Conservation (phyloP, 345 rosid species). For the Turnera subulata region DNA sequence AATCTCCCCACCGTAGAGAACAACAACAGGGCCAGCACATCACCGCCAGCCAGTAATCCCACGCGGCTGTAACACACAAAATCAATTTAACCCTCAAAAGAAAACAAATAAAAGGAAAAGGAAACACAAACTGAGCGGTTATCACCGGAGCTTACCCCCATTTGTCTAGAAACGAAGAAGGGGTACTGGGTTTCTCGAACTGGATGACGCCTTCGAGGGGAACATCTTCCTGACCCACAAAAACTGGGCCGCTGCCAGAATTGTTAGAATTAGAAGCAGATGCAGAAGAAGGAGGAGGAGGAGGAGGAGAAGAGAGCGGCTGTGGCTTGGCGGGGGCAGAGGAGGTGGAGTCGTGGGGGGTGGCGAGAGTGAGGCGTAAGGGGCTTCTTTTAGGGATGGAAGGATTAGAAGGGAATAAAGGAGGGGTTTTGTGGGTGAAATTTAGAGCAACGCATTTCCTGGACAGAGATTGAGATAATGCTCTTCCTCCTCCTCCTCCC, state of each 20-base stretch:
- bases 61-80: conserved; percentile 46
- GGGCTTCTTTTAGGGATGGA: conserved; percentile 14
- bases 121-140: neutral
- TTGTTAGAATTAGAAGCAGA: conserved; percentile 26
- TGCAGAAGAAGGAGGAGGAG: conserved; percentile 20
- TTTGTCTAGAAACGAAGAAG: conserved; percentile 43
- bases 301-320: neutral
- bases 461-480: conserved; percentile 19
- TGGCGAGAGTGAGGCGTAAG: conserved; percentile 16
- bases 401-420: conserved; percentile 13
- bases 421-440: conserved; percentile 32
- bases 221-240: conserved; percentile 59
- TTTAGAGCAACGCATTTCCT: conserved; percentile 28
- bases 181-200: conserved; percentile 59
- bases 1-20: conserved; percentile 89
- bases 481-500: conserved; percentile 23
- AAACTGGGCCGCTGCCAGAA: conserved; percentile 36
- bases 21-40: conserved; percentile 68
- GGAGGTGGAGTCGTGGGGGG: conserved; percentile 32
- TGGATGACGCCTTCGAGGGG: conserved; percentile 92
- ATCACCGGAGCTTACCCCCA: conserved; percentile 85
- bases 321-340: conserved; percentile 12
- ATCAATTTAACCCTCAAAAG: neutral
- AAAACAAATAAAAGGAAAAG: neutral
- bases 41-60: conserved; percentile 85